Percentiles rank a stretch among this genome's conserved stretches.
Conservation (phyloP, 2,329 filamentous ascomycete species). For the Biscogniauxia marginata region DNA sequence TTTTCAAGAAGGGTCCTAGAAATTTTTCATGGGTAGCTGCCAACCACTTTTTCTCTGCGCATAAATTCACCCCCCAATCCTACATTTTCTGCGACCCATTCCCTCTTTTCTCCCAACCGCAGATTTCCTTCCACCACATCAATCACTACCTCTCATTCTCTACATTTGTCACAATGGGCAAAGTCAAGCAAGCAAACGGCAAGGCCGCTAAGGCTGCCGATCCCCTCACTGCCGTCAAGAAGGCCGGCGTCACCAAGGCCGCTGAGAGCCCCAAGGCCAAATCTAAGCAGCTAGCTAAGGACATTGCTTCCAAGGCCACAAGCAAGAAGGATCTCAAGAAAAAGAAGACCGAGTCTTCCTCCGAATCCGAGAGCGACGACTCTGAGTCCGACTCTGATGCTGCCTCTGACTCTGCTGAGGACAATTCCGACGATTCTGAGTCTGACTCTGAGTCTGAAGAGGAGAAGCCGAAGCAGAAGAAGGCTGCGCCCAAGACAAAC, state of each 20-base stretch:
- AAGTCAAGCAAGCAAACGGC: constrained; percentile 62
- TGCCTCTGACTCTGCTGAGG: constrained; percentile 26
- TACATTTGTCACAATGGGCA: constrained; percentile 55
- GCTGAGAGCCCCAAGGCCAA: constrained; percentile 64
- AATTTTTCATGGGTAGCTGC: constrained; percentile 17
- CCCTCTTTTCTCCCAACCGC: not conserved
- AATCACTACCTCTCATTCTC: constrained; percentile 15
- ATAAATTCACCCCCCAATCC: constrained; percentile 22
- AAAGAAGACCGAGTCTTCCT: constrained; percentile 38
- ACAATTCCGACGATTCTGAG: constrained; percentile 24
- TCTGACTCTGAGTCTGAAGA: constrained; percentile 28
- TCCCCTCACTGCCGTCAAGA: constrained; percentile 58
- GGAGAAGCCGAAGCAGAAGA: constrained; percentile 30
- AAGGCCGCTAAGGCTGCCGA: constrained; percentile 51
- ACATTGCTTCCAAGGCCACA: constrained; percentile 48
- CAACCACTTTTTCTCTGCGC: constrained; percentile 18
- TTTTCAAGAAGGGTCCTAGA: constrained; percentile 19
- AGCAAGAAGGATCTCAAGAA: constrained; percentile 37
- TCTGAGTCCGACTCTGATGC: constrained; percentile 34
- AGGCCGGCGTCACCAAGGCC: constrained; percentile 65
- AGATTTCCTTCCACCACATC: constrained; percentile 8
- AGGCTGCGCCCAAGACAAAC: constrained; percentile 30
- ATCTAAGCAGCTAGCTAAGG: constrained; percentile 66
- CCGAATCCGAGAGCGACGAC: constrained; percentile 32
- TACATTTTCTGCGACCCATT: constrained; percentile 1